Conservation (phyloP, 1,284 basidiomycete species). For the Trametes polyzona region DNA sequence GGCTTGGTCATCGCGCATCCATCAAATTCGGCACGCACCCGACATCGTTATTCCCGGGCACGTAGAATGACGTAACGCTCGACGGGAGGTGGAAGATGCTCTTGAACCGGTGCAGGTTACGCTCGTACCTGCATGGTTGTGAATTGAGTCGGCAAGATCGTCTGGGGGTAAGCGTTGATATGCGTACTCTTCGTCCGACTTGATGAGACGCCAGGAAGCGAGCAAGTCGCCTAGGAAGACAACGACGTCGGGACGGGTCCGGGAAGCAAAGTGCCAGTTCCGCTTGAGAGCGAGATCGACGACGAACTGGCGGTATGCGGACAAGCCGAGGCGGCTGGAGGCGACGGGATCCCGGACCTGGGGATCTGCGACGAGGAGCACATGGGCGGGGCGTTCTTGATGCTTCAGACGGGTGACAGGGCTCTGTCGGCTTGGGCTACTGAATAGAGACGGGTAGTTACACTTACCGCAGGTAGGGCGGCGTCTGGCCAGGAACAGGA, state of each 20-base stretch:
- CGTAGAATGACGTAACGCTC: constrained; percentile 56
- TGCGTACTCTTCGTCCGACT: constrained; percentile 70
- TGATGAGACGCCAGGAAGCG: constrained; percentile 65
- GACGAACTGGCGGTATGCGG: constrained; percentile 51
- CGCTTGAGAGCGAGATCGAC: constrained; percentile 76
- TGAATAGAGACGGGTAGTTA: not conserved
- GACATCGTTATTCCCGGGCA: constrained; percentile 90
- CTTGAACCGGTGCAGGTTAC: constrained; percentile 63
- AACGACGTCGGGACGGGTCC: constrained; percentile 69
- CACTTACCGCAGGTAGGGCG: constrained; percentile 25
- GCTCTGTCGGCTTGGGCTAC: not conserved
- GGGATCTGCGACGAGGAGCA: constrained; percentile 79
- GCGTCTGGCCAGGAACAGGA: constrained; percentile 58
- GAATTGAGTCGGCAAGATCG: constrained; percentile 22
- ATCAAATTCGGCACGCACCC: constrained; percentile 49
- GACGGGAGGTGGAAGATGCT: constrained; percentile 57
- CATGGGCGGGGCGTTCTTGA: constrained; percentile 48
- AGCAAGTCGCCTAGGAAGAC: constrained; percentile 86
- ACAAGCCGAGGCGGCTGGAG: constrained; percentile 45
- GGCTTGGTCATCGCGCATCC: not conserved
- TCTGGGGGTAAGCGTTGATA: too few species aligned
- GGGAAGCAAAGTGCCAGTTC: constrained; percentile 69
- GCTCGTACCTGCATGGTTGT: constrained; percentile 54
- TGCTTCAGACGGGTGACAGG: not conserved
- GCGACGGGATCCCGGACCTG: constrained; percentile 66